Evolutionary conservation across 2,329 filamentous ascomycete genomes (phyloP).

Genomic region (Elsinoe australis): DNA sequence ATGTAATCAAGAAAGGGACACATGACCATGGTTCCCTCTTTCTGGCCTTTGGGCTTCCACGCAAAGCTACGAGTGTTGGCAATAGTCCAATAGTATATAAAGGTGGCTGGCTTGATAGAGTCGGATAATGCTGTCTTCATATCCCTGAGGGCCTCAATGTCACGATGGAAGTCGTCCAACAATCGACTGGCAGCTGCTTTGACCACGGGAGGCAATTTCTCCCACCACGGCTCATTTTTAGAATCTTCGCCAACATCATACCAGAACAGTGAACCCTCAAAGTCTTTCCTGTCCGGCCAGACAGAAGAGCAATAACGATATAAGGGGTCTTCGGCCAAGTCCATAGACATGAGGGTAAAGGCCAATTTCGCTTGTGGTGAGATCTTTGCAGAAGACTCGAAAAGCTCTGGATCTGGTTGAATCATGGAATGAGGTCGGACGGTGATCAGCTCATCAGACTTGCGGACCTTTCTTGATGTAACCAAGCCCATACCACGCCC

Average conservation of each 20-base stretch:
- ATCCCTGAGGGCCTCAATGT: constrained; percentile 21
- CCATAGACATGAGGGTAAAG: constrained; percentile 24
- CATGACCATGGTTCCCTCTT: constrained; percentile 56
- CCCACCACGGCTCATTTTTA: not conserved
- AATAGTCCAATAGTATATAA: constrained; percentile 53
- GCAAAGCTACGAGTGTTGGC: constrained; percentile 55
- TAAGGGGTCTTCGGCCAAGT: not conserved
- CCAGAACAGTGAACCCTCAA: constrained; percentile 49
- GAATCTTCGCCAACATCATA: not conserved
- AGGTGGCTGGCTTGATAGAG: constrained; percentile 29
- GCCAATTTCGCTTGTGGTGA: constrained; percentile 61
- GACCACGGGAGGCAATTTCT: constrained; percentile 43
- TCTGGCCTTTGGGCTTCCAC: constrained; percentile 43
- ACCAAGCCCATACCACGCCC: constrained; percentile 72
- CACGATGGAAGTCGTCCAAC: constrained; percentile 25
- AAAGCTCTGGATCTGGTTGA: constrained; percentile 49
- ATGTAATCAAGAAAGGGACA: constrained; percentile 68
- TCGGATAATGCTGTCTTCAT: constrained; percentile 30
- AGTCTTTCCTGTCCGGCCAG: constrained; percentile 56
- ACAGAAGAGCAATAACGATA: constrained; percentile 54
- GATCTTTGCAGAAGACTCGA: constrained; percentile 35
- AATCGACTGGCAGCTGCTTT: constrained; percentile 28
- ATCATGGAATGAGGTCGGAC: constrained; percentile 59
- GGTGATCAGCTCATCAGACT: constrained; percentile 54
- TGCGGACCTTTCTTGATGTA: constrained; percentile 57